These are phyloP conservation scores for Beauveria bassiana DNA, from an alignment of 2,329 filamentous ascomycete genomes.

Conservation along the genomic window DNA sequence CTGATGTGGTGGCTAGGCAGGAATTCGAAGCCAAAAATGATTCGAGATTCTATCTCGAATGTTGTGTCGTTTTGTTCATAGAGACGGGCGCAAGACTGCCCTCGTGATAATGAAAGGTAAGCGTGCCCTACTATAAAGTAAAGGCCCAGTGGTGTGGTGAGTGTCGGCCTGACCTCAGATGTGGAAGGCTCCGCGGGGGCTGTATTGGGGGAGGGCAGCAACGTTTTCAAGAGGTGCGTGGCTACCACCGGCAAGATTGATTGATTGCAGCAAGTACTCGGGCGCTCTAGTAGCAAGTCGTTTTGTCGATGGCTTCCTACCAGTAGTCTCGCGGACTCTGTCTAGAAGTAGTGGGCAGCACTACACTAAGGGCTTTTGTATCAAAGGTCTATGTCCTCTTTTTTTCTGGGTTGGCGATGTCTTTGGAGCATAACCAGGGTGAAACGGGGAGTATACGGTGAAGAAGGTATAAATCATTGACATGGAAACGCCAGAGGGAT, in stretches of 20 bases:
- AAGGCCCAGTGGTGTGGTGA: not conserved
- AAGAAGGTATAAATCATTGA: not conserved
- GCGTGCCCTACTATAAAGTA: not conserved
- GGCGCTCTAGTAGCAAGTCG: not conserved
- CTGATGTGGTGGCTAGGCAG: not conserved
- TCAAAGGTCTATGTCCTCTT: not conserved
- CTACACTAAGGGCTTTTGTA: not conserved
- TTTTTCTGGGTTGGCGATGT: not conserved
- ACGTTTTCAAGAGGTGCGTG: not conserved
- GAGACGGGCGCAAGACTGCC: not conserved
- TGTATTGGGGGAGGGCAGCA: not conserved
- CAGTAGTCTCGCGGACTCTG: not conserved
- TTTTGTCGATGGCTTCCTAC: not conserved
- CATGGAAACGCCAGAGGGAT: not conserved
- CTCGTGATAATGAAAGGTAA: not conserved
- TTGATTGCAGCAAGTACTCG: not conserved
- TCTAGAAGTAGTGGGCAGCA: no score
- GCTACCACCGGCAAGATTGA: not conserved
- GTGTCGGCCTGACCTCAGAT: slow-evolving; percentile 1
- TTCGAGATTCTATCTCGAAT: not conserved
- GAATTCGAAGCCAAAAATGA: not conserved
- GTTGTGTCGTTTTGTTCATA: not conserved
- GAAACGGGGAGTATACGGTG: not conserved
- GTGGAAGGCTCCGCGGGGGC: slow-evolving; percentile 2
- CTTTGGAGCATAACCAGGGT: not conserved